Evolutionary conservation across 345 rosid genomes (phyloP).

Genomic region (Eucalyptus pauciflora): DNA sequence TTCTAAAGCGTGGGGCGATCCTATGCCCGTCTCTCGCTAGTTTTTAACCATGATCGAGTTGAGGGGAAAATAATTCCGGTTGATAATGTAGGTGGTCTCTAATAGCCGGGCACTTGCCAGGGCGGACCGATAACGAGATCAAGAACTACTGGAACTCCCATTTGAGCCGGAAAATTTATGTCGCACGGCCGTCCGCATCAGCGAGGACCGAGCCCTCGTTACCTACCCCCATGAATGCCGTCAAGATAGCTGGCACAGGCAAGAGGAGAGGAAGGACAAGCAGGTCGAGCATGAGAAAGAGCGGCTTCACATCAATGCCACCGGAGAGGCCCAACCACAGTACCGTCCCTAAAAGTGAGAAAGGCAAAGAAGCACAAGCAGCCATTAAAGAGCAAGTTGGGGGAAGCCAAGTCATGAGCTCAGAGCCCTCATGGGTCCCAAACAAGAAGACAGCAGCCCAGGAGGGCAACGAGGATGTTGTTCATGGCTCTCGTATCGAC

Average conservation of each 20-base stretch:
- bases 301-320: conserved; percentile 15
- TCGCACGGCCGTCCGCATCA: not conserved
- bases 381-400: not conserved
- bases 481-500: not conserved
- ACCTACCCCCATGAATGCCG: not conserved
- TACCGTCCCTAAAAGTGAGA: not conserved
- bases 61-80: not conserved
- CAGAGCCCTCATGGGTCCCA: not conserved
- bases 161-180: conserved; percentile 54
- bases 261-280: not conserved
- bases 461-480: not conserved
- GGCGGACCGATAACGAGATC: conserved; percentile 86
- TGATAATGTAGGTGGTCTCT: conserved; percentile 52
- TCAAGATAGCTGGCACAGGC: not conserved
- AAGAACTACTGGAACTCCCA: conserved; percentile 92
- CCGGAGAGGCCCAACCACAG: not conserved
- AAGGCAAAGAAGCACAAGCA: not conserved
- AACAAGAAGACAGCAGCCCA: not conserved
- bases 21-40: rapidly evolving
- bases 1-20: not conserved
- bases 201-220: not conserved
- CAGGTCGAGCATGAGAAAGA: conserved; percentile 32
- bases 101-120: conserved; percentile 72
- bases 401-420: not conserved
- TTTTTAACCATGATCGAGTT: not conserved